Evolutionary conservation across 2,329 filamentous ascomycete species (phyloP).

Genomic region (Arthroderma sp.): DNA sequence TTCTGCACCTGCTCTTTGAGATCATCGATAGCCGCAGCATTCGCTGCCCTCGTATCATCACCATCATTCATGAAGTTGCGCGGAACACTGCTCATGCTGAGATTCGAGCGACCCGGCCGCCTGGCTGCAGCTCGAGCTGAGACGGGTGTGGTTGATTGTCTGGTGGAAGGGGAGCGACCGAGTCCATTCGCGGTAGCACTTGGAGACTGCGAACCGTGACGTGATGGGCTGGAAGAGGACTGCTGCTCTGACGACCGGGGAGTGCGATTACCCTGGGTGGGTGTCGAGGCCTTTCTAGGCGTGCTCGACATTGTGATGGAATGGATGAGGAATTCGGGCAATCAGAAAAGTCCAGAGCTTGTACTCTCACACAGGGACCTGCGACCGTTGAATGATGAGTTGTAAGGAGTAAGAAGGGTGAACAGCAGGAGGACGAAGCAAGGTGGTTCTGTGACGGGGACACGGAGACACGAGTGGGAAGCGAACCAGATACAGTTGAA

Average conservation of each 20-base stretch:
- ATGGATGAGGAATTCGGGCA: neutral
- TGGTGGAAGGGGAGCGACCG: slow-evolving; percentile 52
- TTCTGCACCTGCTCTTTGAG: slow-evolving; percentile 69
- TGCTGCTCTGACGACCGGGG: slow-evolving; percentile 1
- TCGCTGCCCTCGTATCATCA: slow-evolving; percentile 61
- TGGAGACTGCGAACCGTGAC: slow-evolving; percentile 35
- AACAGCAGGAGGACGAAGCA: neutral
- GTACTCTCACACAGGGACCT: neutral
- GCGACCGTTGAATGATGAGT: neutral
- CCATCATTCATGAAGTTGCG: slow-evolving; percentile 33
- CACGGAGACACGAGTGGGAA: no score
- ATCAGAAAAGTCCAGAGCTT: neutral
- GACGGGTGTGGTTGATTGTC: slow-evolving; percentile 41
- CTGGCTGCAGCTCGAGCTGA: slow-evolving; percentile 60
- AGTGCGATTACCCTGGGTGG: slow-evolving; percentile 5
- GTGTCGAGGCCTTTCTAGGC: slow-evolving; percentile 4
- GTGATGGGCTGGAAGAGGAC: slow-evolving; percentile 16
- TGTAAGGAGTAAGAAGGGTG: neutral
- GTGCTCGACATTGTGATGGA: slow-evolving; percentile 6
- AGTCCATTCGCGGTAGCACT: slow-evolving; percentile 36
- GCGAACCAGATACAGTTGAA: no score
- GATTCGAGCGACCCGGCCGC: slow-evolving; percentile 37
- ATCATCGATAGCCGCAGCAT: slow-evolving; percentile 66
- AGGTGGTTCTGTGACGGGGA: no score
- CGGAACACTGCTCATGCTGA: slow-evolving; percentile 32